Conservation (phyloP, 2,329 filamentous ascomycete genomes). For the Ilyonectria destructans region DNA sequence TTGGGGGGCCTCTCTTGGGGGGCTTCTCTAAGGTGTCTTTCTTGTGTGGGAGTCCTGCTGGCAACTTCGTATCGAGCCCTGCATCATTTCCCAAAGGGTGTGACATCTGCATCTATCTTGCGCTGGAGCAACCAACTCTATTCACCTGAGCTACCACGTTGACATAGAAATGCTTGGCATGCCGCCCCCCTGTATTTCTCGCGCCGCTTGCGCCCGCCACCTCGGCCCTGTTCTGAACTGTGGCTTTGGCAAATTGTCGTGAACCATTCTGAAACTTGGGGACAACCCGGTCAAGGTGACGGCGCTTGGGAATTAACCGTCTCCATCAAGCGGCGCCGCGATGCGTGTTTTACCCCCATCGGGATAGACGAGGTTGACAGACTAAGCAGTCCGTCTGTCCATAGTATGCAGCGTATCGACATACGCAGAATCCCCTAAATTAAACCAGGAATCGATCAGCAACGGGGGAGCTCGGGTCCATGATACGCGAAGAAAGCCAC, state of each 20-base stretch:
- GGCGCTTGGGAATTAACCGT: background rate
- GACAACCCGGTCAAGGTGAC: background rate
- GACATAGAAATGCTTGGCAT: slow-evolving; percentile 20
- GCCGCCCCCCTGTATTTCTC: slow-evolving; percentile 13
- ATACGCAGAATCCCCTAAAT: background rate
- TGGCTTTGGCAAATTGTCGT: slow-evolving; percentile 31
- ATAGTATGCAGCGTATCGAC: background rate
- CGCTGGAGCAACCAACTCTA: slow-evolving; percentile 6
- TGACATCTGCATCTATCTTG: slow-evolving; percentile 13
- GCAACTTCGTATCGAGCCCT: slow-evolving; percentile 25
- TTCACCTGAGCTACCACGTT: slow-evolving; percentile 2
- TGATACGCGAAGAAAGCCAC: slow-evolving; percentile 5
- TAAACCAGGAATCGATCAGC: slow-evolving; percentile 18
- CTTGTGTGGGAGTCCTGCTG: slow-evolving; percentile 7
- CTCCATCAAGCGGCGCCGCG: background rate
- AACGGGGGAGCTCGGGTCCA: slow-evolving; percentile 12
- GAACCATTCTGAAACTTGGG: slow-evolving; percentile 29
- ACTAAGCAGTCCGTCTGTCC: slow-evolving; percentile 1
- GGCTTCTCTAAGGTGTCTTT: background rate
- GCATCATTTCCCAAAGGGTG: slow-evolving; percentile 23
- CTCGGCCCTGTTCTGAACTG: slow-evolving; percentile 11
- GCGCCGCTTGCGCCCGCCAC: slow-evolving; percentile 15
- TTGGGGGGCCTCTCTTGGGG: slow-evolving; percentile 6
- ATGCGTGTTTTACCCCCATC: slow-evolving; percentile 21
- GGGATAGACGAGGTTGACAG: slow-evolving; percentile 24